Evolutionary conservation across 805 yeast species (phyloP), one percentile per base, ranked within the genome.

Genomic region (Candida suzukii): DNA sequence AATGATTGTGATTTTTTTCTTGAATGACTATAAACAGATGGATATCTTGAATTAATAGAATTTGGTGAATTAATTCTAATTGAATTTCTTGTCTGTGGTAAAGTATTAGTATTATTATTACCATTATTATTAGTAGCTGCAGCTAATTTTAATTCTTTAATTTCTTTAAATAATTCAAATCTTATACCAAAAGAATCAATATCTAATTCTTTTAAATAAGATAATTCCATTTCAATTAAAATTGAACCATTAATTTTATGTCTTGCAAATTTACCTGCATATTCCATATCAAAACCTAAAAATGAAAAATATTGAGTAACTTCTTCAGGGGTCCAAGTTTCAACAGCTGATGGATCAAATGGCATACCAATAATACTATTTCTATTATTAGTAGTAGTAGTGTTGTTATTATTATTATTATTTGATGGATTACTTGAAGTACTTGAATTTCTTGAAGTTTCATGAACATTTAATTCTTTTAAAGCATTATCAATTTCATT

Each of bases 101-200:
- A 16, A 5, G 18, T 18, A 29, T 29, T 29, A n/a, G 18, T 29
- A 29, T 29, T 33, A 14, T 14, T 22, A 14, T 11, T 18, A 19
- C 12, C 21, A 22, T 8, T 14, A 9, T 26, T 14, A 21, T 32
- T 32, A 11, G 4, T 18, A 12, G 27, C 36, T 2, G 61, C 46
- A 11, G 58, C 59, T 13, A 51, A 55, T 44, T 70, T 70, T 51
- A 83, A 65, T 29, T 78, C 74, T 58, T 87, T 95, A 52, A 93
- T 91, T 57, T 87, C 95, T 56, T 88, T 88, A 61, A 78, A 81
- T 37, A 93, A 77, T 59, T 90, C 96, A 62, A 88, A 93, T 48
- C 99, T 74, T 0, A 96, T 90, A 22, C 99, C 99, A 66, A 93
- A 93, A 4, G 95, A 85, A 38, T 78, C 72, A 40, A 93, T 91